Conservation (phyloP, 2,329 filamentous ascomycete species). For the Parascedosporium putredinis region DNA sequence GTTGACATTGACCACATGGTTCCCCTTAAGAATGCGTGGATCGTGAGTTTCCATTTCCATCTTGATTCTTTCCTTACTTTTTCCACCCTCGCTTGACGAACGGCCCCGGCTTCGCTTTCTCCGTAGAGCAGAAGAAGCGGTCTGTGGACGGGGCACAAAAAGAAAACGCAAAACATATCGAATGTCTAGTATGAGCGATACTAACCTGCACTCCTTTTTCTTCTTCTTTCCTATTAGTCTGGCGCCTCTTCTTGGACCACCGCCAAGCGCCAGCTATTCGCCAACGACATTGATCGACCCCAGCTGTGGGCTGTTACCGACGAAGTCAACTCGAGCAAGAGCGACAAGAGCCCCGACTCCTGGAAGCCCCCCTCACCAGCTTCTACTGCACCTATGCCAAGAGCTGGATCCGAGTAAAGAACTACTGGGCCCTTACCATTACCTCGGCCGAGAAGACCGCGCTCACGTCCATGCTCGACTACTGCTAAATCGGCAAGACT, state of each 20-base stretch:
- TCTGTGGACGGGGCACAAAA: too few species aligned
- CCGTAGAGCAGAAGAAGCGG: too few species aligned
- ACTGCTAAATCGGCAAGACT: slow-evolving; percentile 40
- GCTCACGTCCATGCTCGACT: slow-evolving; percentile 52
- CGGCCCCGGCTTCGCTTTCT: not conserved
- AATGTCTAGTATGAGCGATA: too few species aligned
- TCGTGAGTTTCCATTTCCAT: slow-evolving; percentile 31
- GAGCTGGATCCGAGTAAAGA: slow-evolving; percentile 72
- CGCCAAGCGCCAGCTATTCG: slow-evolving; percentile 54
- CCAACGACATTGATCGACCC: slow-evolving; percentile 66
- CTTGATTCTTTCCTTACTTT: not conserved
- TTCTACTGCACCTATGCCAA: slow-evolving; percentile 73
- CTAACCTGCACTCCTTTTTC: too few species aligned
- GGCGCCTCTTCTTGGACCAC: slow-evolving; percentile 66
- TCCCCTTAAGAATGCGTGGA: slow-evolving; percentile 71
- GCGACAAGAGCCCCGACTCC: slow-evolving; percentile 61
- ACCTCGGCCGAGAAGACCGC: slow-evolving; percentile 64
- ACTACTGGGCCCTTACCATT: slow-evolving; percentile 56
- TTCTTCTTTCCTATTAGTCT: slow-evolving; percentile 42
- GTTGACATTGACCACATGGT: slow-evolving; percentile 80
- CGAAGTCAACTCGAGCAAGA: slow-evolving; percentile 62
- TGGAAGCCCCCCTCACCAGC: slow-evolving; percentile 62
- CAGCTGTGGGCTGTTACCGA: slow-evolving; percentile 74
- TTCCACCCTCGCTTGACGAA: not conserved
- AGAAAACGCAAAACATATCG: too few species aligned